Percentiles rank a stretch among this genome's conserved stretches.
These are phyloP conservation scores for Pseudocercospora fuligena DNA, from an alignment of 2,329 filamentous ascomycete genomes.

Conservation along the genomic window DNA sequence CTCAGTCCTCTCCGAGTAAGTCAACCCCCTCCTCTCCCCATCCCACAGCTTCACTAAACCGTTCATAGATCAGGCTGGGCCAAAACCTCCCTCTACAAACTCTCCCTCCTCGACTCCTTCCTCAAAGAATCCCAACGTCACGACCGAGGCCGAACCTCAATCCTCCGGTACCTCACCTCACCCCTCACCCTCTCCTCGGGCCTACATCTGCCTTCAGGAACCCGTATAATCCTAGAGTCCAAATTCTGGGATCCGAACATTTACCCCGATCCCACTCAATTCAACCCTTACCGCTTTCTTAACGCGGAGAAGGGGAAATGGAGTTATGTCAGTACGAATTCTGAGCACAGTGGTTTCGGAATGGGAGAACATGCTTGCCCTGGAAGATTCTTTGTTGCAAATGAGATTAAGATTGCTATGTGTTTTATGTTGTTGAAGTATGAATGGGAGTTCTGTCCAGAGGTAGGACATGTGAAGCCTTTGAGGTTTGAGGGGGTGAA, in stretches of 20 bases:
- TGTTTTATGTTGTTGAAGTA: conserved; percentile 40
- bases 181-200: conserved; percentile 35
- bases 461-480: background rate
- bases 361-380: conserved; percentile 41
- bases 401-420: conserved; percentile 41
- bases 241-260: conserved; percentile 21
- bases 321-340: conserved; percentile 18
- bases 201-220: conserved; percentile 31
- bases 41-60: too few species aligned
- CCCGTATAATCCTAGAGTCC: conserved; percentile 14
- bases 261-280: conserved; percentile 26
- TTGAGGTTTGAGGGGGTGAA: conserved; percentile 4
- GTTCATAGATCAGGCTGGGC: conserved; percentile 31
- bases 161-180: conserved; percentile 23
- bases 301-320: conserved; percentile 14
- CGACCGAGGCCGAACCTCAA: background rate
- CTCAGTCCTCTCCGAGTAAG: conserved; percentile 26
- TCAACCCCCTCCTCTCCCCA: too few species aligned
- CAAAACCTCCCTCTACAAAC: conserved; percentile 36
- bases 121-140: conserved; percentile 31
- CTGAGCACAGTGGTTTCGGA: conserved; percentile 35
- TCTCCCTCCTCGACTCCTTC: conserved; percentile 41
- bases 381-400: conserved; percentile 27
- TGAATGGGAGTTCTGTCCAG: conserved; percentile 34
- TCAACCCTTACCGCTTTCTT: conserved; percentile 30